Percentiles rank a stretch among this genome's conserved stretches.
Evolutionary conservation across 805 yeast genomes (phyloP).

Genomic region (Candida ascalaphidarum): DNA sequence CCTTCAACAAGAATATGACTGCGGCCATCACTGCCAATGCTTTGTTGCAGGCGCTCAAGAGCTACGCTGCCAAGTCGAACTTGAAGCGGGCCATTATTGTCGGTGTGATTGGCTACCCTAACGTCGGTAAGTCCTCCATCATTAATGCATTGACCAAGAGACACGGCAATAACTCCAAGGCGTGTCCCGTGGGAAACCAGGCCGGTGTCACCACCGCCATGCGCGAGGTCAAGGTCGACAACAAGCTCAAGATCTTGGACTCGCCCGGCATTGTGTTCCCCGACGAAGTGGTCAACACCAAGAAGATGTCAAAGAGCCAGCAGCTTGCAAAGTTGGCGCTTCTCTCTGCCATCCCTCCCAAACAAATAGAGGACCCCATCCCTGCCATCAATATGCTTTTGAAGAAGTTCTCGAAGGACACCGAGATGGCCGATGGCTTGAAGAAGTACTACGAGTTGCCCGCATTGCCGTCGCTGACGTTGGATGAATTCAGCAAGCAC

Average conservation of each 20-base stretch:
- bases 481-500: conserved; percentile 75
- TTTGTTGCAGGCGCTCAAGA: conserved; percentile 72
- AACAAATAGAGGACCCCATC: conserved; percentile 74
- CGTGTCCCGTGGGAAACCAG: conserved; percentile 95
- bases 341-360: conserved; percentile 83
- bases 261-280: conserved; percentile 99
- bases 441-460: conserved; percentile 72
- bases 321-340: conserved; percentile 86
- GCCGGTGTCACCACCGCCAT: conserved; percentile 94
- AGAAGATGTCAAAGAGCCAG: conserved; percentile 44
- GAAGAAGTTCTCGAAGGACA: conserved; percentile 64
- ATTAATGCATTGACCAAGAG: conserved; percentile 82
- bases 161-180: conserved; percentile 63
- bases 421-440: conserved; percentile 71
- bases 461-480: conserved; percentile 60
- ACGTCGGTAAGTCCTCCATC: conserved; percentile 92
- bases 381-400: conserved; percentile 73
- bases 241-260: conserved; percentile 79
- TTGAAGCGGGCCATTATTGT: conserved; percentile 84
- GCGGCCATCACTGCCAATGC: conserved; percentile 64
- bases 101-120: conserved; percentile 96
- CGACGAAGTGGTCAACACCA: conserved; percentile 32
- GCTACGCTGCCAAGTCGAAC: conserved; percentile 76
- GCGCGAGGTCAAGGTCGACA: conserved; percentile 88
- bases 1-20: conserved; percentile 67